A percentile compares a stretch with the other conserved stretches of the same genome.
Conservation (phyloP, 805 yeast species). For the Hanseniaspora meyeri region DNA sequence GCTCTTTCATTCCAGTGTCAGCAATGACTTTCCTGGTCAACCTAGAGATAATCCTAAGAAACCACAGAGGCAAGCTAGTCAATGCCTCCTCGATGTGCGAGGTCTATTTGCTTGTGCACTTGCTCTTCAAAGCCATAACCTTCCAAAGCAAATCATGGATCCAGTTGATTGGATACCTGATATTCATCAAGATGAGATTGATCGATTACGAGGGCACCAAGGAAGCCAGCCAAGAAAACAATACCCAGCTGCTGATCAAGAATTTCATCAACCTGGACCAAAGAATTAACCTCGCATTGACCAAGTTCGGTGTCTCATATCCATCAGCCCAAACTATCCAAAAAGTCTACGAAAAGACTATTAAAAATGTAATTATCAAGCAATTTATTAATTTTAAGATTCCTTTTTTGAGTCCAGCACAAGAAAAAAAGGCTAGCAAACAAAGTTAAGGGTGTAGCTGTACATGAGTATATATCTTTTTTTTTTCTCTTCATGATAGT, state of each 20-base stretch:
- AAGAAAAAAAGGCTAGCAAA: neutral
- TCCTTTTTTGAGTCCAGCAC: neutral
- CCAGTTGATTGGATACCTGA: constrained; percentile 4
- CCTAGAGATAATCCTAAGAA: constrained; percentile 36
- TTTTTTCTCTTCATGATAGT: no score
- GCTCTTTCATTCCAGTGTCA: constrained; percentile 42
- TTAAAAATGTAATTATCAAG: constrained; percentile 3
- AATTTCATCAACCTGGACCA: constrained; percentile 1
- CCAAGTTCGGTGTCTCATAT: neutral
- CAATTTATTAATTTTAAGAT: neutral
- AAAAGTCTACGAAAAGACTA: neutral
- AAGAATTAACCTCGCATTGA: neutral
- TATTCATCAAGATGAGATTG: constrained; percentile 9
- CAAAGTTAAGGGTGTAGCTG: no score
- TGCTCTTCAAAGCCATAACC: neutral
- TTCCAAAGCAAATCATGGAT: constrained; percentile 1
- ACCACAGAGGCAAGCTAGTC: constrained; percentile 49
- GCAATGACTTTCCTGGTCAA: constrained; percentile 22
- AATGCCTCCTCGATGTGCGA: constrained; percentile 49
- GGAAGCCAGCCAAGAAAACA: neutral
- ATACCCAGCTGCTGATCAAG: constrained; percentile 1
- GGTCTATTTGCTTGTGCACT: constrained; percentile 28
- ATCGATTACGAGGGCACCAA: neutral
- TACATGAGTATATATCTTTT: no score
- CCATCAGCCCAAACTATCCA: neutral